Conservation (phyloP, 2,329 filamentous ascomycete species). For the Botrytis galanthina region DNA sequence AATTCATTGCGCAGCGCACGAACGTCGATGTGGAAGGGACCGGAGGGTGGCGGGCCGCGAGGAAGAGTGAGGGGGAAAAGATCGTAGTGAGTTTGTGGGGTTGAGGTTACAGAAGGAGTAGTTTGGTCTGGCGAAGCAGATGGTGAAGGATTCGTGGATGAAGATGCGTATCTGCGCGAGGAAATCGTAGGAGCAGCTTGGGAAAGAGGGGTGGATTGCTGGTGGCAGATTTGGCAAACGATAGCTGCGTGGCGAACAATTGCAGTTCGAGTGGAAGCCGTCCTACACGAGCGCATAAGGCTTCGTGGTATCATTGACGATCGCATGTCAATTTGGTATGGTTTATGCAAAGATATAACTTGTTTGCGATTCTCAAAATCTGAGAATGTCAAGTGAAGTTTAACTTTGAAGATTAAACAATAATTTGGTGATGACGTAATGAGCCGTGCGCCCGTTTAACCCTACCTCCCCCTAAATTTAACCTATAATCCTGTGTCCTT, state of each 20-base stretch:
- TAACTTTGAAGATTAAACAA: background rate
- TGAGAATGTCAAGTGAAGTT: background rate
- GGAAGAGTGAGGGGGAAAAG: slow-evolving; percentile 83
- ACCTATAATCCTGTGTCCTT: background rate
- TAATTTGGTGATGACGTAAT: slow-evolving; percentile 6
- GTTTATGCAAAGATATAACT: background rate
- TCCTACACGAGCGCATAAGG: slow-evolving; percentile 8
- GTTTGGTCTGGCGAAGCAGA: background rate
- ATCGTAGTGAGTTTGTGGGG: slow-evolving; percentile 67
- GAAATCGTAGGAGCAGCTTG: background rate
- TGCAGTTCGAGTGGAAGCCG: background rate
- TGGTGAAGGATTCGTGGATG: background rate
- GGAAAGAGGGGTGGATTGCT: slow-evolving; percentile 1
- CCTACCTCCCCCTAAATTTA: background rate
- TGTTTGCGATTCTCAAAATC: background rate
- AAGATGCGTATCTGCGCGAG: slow-evolving; percentile 5
- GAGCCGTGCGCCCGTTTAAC: background rate
- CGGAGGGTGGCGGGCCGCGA: slow-evolving; percentile 70
- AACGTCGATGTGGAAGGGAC: slow-evolving; percentile 72
- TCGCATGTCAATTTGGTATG: background rate
- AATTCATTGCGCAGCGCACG: slow-evolving; percentile 77
- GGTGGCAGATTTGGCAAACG: slow-evolving; percentile 9
- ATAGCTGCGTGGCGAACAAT: background rate
- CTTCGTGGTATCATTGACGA: slow-evolving; percentile 2
- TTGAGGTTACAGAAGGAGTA: background rate